Base-by-base conservation (phyloP, 2,329 filamentous ascomycete genomes). In the Alternaria arborescens region DNA sequence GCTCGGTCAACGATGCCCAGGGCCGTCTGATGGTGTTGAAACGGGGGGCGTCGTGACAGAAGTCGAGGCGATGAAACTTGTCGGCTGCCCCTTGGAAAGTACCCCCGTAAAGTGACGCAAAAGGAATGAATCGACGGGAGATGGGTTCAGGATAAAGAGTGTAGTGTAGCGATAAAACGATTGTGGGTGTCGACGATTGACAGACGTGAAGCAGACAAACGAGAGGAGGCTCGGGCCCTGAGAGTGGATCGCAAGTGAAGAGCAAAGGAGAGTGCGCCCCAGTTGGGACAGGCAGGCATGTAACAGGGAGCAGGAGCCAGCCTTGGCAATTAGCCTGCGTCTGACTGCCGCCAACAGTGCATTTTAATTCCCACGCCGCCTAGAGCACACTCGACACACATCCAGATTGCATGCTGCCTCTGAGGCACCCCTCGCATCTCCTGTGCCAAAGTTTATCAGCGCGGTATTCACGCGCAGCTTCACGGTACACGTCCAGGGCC, bases 31-130 rank as follows among this genome's bases (percentile, higher is more conserved):
- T 52, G 47, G 28, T 43, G 58, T 60, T 72, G 76, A 78, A 79
- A 79, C 76, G 67, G 73, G 68, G 69, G 65, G 75, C 65, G 76
- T 76, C 72, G 73, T 74, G 73, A 68, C 53, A 60, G 52, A 55
- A 60, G 46, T 52, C 53, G 42, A 52, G 54, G 32, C 30, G 53
- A 50, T 60, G 58, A 60, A 60, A 68, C 58, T 66, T 69, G 59
- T 60, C 58, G 66, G 59, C 51, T 47, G 69, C 66, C 68, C 70
- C 72, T 60, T 58, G 73, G 75, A 77, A 77, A 77, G 74, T 68
- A 67, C 67, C 69, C 76, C 76, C 73, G 72, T 69, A 60, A 60
- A 58, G 65, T 61, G 60, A 68, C 52, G 66, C 60, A 64, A 65
- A 75, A 72, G 71, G 71, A 77, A 74, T 67, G 72, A 46, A 56